Base-by-base conservation (phyloP, 331 rosid genomes). In the Acacia concinna region DNA sequence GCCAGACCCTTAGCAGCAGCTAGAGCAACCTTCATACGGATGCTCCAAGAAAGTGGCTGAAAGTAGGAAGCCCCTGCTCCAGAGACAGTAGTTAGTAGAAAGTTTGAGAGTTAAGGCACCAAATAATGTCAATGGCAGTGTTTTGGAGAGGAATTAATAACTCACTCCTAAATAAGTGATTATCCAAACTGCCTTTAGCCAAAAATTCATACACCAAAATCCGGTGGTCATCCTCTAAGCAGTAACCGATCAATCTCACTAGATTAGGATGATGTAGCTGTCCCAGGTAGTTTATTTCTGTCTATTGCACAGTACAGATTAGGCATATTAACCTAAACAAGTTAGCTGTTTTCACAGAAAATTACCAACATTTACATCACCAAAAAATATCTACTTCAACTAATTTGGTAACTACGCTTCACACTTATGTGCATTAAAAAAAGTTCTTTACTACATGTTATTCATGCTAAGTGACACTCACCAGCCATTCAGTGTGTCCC, bases 101-200 rank as follows among this genome's bases (percentile, higher is more conserved):
- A 43, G 60, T 52, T 70, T 14, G 27, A 75, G 30, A 31, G 51
- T 25, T 60, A 65, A 57, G 35, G 32, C 38, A 27, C 20, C 59
- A 43, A 76, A 31, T 34, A 59, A 75, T 57, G 70, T 41, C 51
- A 81, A 74, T 27, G 76, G 46, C 41, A 68, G 68, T 13, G 43
- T 32, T 47, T 46, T n/a, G 68, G 73, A 77, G 78, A 75, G 73
- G 71, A 69, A 25, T 18, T 34, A 40, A 60, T 38, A 70, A 88
- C 98, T 87, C 86, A 95, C 99, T 91, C 83, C 99, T 92, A 76
- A 95, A 93, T 10, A 95, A 80, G 82, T 95, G 99, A 76, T 95
- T 95, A 76, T 95, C 99, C 89, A 95, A 88, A 84, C 99, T 95
- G 4, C 99, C 91, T 17, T 93, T 93, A 10, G 94, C 75, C 89